These are phyloP conservation scores for Pestalotiopsis sp. DNA, from an alignment of 2,329 filamentous ascomycete species.

Conservation along the genomic window DNA sequence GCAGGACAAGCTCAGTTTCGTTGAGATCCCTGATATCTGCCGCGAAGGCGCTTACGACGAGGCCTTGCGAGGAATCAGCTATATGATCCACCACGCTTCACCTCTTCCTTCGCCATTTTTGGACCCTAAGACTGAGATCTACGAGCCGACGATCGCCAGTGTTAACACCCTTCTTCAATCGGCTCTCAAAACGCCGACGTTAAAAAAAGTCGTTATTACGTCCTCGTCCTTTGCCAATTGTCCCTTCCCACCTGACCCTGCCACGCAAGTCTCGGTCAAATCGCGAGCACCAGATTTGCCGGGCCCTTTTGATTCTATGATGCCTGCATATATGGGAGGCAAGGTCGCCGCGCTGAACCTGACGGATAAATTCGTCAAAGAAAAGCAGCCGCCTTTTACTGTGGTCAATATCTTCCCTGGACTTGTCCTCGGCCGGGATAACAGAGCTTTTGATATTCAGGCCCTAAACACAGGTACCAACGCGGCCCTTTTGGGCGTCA, in stretches of 20 bases:
- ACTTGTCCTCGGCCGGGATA: conserved; percentile 18
- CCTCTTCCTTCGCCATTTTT: conserved; percentile 31
- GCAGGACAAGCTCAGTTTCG: conserved; percentile 23
- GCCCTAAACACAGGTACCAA: not conserved
- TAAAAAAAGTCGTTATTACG: conserved; percentile 47
- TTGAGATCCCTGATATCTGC: conserved; percentile 40
- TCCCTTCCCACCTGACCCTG: conserved; percentile 15
- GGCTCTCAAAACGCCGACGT: conserved; percentile 33
- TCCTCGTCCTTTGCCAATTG: conserved; percentile 31
- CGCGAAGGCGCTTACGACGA: conserved; percentile 41
- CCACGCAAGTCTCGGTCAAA: conserved; percentile 7
- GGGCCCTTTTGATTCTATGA: conserved; percentile 16
- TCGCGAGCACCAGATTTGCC: conserved; percentile 15
- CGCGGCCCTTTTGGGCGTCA: not conserved
- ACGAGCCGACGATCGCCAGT: conserved; percentile 36
- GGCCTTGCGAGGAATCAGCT: conserved; percentile 40
- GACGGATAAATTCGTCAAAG: conserved; percentile 15
- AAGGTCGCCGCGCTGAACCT: conserved; percentile 18
- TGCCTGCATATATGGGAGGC: conserved; percentile 17
- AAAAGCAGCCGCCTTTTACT: conserved; percentile 8
- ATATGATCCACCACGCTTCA: conserved; percentile 38
- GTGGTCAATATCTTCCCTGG: conserved; percentile 18
- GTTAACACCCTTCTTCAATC: conserved; percentile 40
- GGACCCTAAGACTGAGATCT: conserved; percentile 18
- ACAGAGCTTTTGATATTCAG: not conserved